phyloP scores from a whole-genome alignment of 192 early-diverging fungal genomes.

The Rhizoclosmatium sp. region DNA sequence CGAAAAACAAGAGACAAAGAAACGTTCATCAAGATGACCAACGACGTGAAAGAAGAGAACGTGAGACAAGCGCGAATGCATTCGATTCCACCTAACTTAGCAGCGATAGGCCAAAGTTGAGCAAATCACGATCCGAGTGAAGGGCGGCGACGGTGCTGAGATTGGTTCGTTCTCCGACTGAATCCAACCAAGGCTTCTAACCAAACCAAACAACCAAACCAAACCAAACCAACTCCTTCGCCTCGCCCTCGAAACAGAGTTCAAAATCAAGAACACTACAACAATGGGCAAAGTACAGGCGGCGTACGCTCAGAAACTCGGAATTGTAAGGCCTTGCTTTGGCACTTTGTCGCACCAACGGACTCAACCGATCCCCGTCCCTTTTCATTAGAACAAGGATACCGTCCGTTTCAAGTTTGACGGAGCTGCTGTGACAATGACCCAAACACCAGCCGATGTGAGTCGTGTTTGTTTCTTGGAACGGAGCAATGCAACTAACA shows the following conservation, averaged over 20 bases:
- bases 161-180: conserved; percentile 60
- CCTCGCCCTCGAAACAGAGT: conserved; percentile 64
- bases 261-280: conserved; percentile 94
- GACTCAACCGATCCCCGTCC: not conserved
- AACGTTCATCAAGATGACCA: not conserved
- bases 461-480: conserved; percentile 9
- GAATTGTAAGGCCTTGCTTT: conserved; percentile 52
- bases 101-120: conserved; percentile 8
- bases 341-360: too few relatives aligned
- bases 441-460: conserved; percentile 84
- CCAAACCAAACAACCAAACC: too few relatives aligned
- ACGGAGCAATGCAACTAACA: too few relatives aligned
- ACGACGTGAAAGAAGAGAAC: not conserved
- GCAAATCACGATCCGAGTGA: conserved; percentile 86
- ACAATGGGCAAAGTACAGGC: conserved; percentile 90
- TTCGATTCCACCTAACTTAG: not conserved
- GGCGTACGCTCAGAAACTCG: conserved; percentile 88
- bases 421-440: conserved; percentile 79
- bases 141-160: conserved; percentile 58
- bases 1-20: not conserved
- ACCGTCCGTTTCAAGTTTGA: conserved; percentile 92
- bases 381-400: conserved; percentile 53
- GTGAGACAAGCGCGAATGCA: not conserved
- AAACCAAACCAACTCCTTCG: too few relatives aligned
- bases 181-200: not conserved